Base-by-base conservation (phyloP, 2,329 filamentous ascomycete genomes). In the Botrytis cinerea region DNA sequence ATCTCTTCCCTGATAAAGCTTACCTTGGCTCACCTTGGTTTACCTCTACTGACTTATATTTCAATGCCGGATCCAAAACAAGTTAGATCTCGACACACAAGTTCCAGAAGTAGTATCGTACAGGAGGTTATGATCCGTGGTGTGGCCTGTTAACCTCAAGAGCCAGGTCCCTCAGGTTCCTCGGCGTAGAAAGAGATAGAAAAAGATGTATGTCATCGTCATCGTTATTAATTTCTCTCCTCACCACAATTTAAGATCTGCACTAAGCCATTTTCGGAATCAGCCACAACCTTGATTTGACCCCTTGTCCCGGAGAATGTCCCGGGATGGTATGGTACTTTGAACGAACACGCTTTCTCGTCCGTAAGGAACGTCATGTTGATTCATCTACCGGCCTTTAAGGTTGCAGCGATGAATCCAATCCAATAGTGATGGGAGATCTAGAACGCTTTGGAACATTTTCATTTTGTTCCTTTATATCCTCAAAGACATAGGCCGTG, bases 231-330 rank as follows among this genome's bases (percentile, higher is more conserved):
- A 28, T 18, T 57, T 46, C 22, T 35, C 35, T 4, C n/a, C 20
- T 2, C 6, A 14, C 22, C 16, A 22, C 28, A 38, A 48, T 40
- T 22, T 40, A 14, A 67, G 22, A 51, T 16, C 32, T 35, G 63
- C 28, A 38, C 66, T 57, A 68, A 43, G 4, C 64, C 35, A 1
- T 32, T 57, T 22, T 14, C 1, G 64, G n/a, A 28, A 25, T 57
- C 35, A 40, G 64, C 48, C 64, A 57, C 46, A 57, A 68, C 64
- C 64, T 68, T 68, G 64, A 57, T 68, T 68, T 64, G 12, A 51
- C n/a, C 18, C 25, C 63, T 46, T 51, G 32, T 38, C 18, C 61
- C n/a, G 45, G 61, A 20, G 16, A 35, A n/a, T 9, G 35, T 25
- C 25, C 35, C 25, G 38, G 38, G 40, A 8, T 9, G 25, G 35